These are phyloP conservation scores for Colletotrichum tropicicola DNA, from an alignment of 2,329 filamentous ascomycete genomes.

Conservation along the genomic window DNA sequence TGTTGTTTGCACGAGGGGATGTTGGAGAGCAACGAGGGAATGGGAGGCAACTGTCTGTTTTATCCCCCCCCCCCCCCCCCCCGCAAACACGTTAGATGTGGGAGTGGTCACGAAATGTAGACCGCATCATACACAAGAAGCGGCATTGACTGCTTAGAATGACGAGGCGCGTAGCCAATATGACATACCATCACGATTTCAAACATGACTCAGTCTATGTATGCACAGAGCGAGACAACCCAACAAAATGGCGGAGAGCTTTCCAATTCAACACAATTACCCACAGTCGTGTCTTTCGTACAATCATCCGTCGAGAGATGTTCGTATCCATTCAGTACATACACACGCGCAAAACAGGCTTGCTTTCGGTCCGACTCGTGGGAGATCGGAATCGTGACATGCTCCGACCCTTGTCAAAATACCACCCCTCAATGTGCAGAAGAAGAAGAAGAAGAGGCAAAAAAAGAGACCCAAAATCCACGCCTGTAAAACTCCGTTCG, in stretches of 20 bases:
- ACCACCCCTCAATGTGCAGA: too few species aligned
- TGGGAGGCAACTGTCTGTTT: too few species aligned
- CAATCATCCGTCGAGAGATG: constrained; percentile 14
- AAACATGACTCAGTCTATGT: too few species aligned
- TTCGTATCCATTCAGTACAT: constrained; percentile 7
- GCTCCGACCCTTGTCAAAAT: not conserved
- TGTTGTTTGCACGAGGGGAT: too few species aligned
- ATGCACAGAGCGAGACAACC: too few species aligned
- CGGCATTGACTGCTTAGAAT: constrained; percentile 25
- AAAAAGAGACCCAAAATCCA: not conserved
- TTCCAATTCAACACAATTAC: constrained; percentile 4
- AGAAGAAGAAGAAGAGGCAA: not conserved
- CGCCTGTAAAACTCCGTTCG: constrained; percentile 10
- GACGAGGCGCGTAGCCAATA: constrained; percentile 18
- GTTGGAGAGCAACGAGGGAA: too few species aligned
- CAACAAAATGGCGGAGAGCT: too few species aligned
- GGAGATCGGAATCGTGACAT: not conserved
- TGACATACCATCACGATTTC: constrained; percentile 6
- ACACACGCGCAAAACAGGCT: not conserved
- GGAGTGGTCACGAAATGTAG: not conserved
- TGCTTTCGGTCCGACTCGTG: not conserved
- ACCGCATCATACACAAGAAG: constrained; percentile 18
- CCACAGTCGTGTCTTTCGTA: constrained; percentile 1
- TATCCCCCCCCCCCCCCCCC: too few species aligned
- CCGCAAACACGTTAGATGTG: too few species aligned